phyloP scores from a whole-genome alignment of 768 basidiomycete genomes.

The Rubroboletus pulcherrimus region DNA sequence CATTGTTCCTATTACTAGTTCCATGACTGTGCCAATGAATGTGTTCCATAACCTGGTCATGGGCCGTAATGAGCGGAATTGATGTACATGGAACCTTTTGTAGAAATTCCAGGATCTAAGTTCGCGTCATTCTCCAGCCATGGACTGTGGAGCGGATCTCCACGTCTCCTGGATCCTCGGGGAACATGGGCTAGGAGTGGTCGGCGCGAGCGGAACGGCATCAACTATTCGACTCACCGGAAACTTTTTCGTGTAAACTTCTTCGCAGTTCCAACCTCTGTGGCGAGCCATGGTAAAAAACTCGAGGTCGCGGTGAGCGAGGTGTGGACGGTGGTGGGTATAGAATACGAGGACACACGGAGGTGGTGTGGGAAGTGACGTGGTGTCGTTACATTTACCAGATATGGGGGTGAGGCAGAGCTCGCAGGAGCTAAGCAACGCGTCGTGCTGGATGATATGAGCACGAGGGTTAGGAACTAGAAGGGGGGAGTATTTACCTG shows the following conservation, averaged over 20 bases:
- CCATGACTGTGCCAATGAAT: not conserved
- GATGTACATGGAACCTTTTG: not conserved
- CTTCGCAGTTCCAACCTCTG: slow-evolving; percentile 69
- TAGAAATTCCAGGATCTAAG: not conserved
- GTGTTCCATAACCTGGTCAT: not conserved
- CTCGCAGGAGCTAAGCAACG: slow-evolving; percentile 73
- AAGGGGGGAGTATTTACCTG: slow-evolving; percentile 47
- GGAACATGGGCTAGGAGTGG: slow-evolving; percentile 75
- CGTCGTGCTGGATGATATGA: slow-evolving; percentile 58
- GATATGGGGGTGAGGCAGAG: slow-evolving; percentile 26
- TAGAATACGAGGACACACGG: slow-evolving; percentile 77
- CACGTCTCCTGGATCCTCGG: slow-evolving; percentile 78
- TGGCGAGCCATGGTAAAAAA: slow-evolving; percentile 68
- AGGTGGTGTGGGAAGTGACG: slow-evolving; percentile 8
- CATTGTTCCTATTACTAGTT: not conserved
- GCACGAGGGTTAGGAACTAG: not conserved
- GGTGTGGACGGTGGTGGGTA: slow-evolving; percentile 82
- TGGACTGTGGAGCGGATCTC: slow-evolving; percentile 77
- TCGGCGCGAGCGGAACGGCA: not conserved
- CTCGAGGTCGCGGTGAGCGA: slow-evolving; percentile 76
- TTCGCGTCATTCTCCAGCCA: slow-evolving; percentile 62
- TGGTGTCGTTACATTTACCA: slow-evolving; percentile 15
- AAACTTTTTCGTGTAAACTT: slow-evolving; percentile 61
- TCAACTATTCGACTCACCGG: slow-evolving; percentile 41
- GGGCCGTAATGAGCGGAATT: not conserved